Evolutionary conservation across 495 filamentous ascomycete species (phyloP).

Genomic region (Aspergillus wentii): DNA sequence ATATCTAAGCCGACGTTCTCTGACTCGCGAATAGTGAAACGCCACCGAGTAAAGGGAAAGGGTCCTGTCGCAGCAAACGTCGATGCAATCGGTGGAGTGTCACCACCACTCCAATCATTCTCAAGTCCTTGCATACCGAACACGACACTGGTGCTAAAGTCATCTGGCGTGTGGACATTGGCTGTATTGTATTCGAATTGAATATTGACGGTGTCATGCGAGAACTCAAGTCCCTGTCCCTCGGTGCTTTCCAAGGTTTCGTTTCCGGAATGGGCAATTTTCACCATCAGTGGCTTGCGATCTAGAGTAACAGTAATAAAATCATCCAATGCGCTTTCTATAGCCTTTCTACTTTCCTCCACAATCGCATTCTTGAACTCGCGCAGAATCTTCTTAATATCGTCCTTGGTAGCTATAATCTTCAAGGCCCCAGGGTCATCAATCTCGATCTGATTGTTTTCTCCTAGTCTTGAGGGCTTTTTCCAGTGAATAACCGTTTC

Average conservation of each 20-base stretch:
- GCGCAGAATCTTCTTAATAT: neutral
- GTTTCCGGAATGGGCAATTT: neutral
- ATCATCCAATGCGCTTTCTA: neutral
- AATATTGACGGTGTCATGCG: constrained; percentile 2
- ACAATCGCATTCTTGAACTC: constrained; percentile 2
- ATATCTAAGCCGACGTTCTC: neutral
- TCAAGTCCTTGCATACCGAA: neutral
- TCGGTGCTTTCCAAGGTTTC: neutral
- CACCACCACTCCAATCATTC: constrained; percentile 1
- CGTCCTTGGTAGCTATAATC: neutral
- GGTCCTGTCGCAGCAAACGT: constrained; percentile 1
- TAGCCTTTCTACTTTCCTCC: constrained; percentile 1
- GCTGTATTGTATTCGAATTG: constrained; percentile 2
- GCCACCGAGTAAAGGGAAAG: constrained; percentile 1
- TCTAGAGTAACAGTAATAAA: neutral
- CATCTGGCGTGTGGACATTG: neutral
- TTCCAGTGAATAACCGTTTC: neutral
- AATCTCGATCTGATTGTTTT: neutral
- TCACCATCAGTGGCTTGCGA: neutral
- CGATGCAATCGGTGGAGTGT: neutral
- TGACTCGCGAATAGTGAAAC: neutral
- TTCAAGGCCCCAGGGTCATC: constrained; percentile 3
- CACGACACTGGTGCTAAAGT: neutral
- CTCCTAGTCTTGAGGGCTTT: constrained; percentile 1
- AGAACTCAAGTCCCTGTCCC: constrained; percentile 1